phyloP scores from a whole-genome alignment of 495 filamentous ascomycete genomes.

The Penicillium mononematosum region DNA sequence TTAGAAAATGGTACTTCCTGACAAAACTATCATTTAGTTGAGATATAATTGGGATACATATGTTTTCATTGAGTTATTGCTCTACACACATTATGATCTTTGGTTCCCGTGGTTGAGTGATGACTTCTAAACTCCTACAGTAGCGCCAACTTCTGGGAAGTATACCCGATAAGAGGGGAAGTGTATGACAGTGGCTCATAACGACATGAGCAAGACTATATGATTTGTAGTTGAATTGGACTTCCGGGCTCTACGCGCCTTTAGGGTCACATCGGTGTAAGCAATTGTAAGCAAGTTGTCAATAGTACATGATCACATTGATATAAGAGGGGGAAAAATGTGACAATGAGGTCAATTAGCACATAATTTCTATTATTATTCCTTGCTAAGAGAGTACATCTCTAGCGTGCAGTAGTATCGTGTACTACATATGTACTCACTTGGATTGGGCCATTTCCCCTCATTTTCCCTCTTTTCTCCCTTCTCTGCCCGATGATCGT shows the following conservation, averaged over 20 bases:
- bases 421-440: background rate
- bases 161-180: background rate
- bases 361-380: constrained; percentile 10
- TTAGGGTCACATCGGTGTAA: constrained; percentile 4
- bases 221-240: background rate
- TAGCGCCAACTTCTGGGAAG: background rate
- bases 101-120: background rate
- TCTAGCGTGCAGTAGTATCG: constrained; percentile 8
- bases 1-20: background rate
- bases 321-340: background rate
- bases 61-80: background rate
- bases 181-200: background rate
- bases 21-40: too few relatives aligned
- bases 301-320: background rate
- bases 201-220: background rate
- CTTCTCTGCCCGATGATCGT: background rate
- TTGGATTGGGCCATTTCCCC: constrained; percentile 8
- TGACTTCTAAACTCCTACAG: background rate
- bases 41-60: background rate
- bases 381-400: background rate
- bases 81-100: background rate
- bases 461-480: background rate
- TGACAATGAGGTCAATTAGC: constrained; percentile 8
- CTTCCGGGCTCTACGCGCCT: constrained; percentile 1
- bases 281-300: background rate